These are phyloP conservation scores for Naganishia onofrii DNA, from an alignment of 768 basidiomycete species.

Conservation along the genomic window DNA sequence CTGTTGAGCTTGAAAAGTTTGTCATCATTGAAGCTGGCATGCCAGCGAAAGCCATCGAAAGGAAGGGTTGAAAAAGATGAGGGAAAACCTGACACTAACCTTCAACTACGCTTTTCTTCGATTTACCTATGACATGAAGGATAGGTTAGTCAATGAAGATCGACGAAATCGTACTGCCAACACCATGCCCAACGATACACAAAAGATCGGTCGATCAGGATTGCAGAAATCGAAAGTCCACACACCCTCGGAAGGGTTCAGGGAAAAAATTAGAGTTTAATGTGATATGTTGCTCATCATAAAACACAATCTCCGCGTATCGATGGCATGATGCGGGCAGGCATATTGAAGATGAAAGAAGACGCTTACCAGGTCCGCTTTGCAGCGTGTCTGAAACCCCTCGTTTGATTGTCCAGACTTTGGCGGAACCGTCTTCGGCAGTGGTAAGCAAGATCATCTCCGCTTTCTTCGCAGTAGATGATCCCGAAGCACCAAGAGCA, in stretches of 20 bases:
- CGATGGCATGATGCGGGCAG: background rate
- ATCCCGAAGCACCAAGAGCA: constrained; percentile 15
- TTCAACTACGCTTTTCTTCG: constrained; percentile 37
- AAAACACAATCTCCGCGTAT: background rate
- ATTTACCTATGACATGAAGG: constrained; percentile 40
- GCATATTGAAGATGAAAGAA: constrained; percentile 2
- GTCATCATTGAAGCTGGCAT: constrained; percentile 42
- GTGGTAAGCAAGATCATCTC: constrained; percentile 65
- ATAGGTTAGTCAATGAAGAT: constrained; percentile 3
- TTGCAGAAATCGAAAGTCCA: constrained; percentile 50
- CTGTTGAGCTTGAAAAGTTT: constrained; percentile 53
- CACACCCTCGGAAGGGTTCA: constrained; percentile 38
- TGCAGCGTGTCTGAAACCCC: constrained; percentile 56
- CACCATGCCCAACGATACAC: background rate
- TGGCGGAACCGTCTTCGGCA: constrained; percentile 71
- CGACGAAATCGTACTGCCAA: background rate
- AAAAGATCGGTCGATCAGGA: constrained; percentile 40
- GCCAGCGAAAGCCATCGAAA: constrained; percentile 6
- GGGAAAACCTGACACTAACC: constrained; percentile 37
- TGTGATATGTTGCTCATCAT: constrained; percentile 49
- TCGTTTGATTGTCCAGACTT: constrained; percentile 70
- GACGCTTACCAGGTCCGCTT: constrained; percentile 58
- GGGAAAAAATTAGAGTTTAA: constrained; percentile 46
- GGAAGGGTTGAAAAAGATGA: constrained; percentile 19
- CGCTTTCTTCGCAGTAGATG: constrained; percentile 42